Evolutionary conservation across 768 basidiomycete genomes (phyloP).

Genomic region (Russula virescens): DNA sequence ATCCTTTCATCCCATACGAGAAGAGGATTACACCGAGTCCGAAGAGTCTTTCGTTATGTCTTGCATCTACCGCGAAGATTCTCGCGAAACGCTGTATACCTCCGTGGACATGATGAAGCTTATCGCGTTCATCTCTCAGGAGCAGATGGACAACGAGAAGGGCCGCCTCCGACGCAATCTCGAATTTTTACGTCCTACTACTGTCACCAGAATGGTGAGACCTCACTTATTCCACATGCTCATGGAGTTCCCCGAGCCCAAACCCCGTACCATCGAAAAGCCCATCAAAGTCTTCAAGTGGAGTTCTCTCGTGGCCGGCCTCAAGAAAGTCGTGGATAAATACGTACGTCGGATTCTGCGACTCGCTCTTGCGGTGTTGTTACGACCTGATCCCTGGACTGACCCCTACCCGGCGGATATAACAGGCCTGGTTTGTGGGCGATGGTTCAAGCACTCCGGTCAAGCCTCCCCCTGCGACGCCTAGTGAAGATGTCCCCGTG

Average conservation of each 20-base stretch:
- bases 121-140: slow-evolving; percentile 72
- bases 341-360: slow-evolving; percentile 46
- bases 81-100: slow-evolving; percentile 77
- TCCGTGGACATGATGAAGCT: slow-evolving; percentile 95
- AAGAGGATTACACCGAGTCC: slow-evolving; percentile 63
- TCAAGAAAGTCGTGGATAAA: slow-evolving; percentile 80
- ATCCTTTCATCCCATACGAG: slow-evolving; percentile 68
- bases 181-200: slow-evolving; percentile 86
- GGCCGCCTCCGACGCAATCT: slow-evolving; percentile 92
- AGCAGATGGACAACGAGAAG: slow-evolving; percentile 91
- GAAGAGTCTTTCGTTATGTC: slow-evolving; percentile 81
- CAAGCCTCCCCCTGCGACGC: too few species aligned
- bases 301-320: slow-evolving; percentile 59
- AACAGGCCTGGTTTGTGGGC: slow-evolving; percentile 7
- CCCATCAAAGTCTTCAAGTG: slow-evolving; percentile 87
- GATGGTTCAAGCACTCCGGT: too few species aligned
- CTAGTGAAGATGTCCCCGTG: background rate
- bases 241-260: slow-evolving; percentile 93
- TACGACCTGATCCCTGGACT: background rate
- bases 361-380: too few species aligned
- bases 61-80: slow-evolving; percentile 84
- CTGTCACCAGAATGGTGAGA: slow-evolving; percentile 79
- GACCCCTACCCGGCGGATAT: background rate
- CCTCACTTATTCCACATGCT: slow-evolving; percentile 89
- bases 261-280: slow-evolving; percentile 96